Base-by-base conservation (phyloP, 768 basidiomycete species). In the Suillus variegatus region DNA sequence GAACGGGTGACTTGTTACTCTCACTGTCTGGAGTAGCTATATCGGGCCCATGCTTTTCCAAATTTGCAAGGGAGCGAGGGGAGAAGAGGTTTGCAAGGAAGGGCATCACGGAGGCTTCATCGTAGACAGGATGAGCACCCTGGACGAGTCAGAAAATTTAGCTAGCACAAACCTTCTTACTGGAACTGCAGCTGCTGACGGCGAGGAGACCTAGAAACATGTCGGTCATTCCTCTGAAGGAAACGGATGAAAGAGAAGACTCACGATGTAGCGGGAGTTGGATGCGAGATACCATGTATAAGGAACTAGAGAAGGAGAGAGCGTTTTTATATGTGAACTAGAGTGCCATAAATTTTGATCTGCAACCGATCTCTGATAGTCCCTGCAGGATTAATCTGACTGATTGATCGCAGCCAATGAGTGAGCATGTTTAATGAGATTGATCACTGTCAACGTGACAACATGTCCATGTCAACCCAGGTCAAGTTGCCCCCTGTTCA, bases 61-160 rank as follows among this genome's bases (percentile, higher is more conserved):
- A n/a, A 55, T 35, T 55, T 55, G 10, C 54, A 55, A 35, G 54
- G 32, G 54, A n/a, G 20, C 54, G 54, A 35, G 35, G 2, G 18
- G 52, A n/a, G 8, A 55, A 55, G 6, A 55, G 35, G 20, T 55
- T 55, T 36, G 54, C 20, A 36, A 55, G 6, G 20, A 20, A 55
- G 35, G 35, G 54, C 35, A 55, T 55, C 54, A 55, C 54, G 54
- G 54, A n/a, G 54, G 54, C 54, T 55, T 55, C 54, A 55, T 36
- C 12, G 12, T 55, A 55, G 54, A 55, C 54, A 55, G 6, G 0
- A 32, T 55, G 18, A 55, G 35, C 20, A 55, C 20, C 18, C 10
- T 35, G 54, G 1, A 55, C 35, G 32, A n/a, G 32, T 36, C 35
- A 36, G 20, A 35, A 35, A n/a, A 13, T 13, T 3, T 35, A 6